Base-by-base conservation (phyloP, 352 stramenopile genomes). In the Globisporangium nagaii region DNA sequence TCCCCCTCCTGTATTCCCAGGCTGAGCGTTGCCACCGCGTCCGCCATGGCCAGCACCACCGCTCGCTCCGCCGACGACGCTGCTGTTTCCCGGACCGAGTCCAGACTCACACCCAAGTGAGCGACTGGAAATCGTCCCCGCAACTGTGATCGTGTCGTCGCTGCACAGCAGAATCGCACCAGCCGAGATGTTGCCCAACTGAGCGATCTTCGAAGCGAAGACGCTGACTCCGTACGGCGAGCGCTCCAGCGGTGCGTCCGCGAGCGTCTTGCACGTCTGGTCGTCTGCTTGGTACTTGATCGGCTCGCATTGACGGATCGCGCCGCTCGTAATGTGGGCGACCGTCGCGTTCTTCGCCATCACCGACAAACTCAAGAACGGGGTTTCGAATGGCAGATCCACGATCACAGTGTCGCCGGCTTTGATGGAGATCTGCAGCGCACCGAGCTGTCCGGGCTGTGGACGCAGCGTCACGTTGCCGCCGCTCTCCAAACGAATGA, bases 31-130 rank as follows among this genome's bases (percentile, higher is more conserved):
- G 7, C 79, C 79, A 27, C 79, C 79, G 37, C 68, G 61, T 40
- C 79, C 79, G 45, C 79, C 79, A 64, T 89, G 79, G n/a, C 79
- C 79, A 46, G 79, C 79, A 7, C 79, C 79, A 41, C 79, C 79
- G 35, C 79, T 89, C 25, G 79, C 76, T 48, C 70, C 74, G 12
- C 67, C 60, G 24, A 56, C 58, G 25, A 84, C 42, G n/a, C 66
- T 60, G 47, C 75, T 86, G 19, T 78, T 82, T 4, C 79, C 78
- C 37, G 72, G 76, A 34, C 79, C 79, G 31, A 71, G 42, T 11
- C 73, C 79, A 53, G 74, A 69, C 6, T 53, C 56, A 43, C 79
- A 89, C 34, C 79, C 79, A 39, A 84, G 68, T 17, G 50, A 55
- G 31, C 64, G 62, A 34, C 65, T 75, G 2, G 67, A 75, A 42